Base-by-base conservation (phyloP, 371 early-diverging fungal genomes). In the Apophysomyces sp. region DNA sequence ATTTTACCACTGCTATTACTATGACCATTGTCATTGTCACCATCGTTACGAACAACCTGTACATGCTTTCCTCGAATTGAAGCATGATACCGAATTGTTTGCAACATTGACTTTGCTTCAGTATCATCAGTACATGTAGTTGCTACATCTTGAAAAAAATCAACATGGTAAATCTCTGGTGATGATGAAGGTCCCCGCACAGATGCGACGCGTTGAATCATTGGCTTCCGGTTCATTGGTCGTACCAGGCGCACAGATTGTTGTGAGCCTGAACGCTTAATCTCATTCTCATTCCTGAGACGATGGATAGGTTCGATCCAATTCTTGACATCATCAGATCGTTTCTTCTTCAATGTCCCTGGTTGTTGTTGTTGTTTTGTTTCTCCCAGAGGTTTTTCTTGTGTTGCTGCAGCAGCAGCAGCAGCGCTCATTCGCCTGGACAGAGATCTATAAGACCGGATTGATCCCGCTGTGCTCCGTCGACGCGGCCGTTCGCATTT, bases 251-350 rank as follows among this genome's bases (percentile, higher is more conserved):
- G 58, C 4, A 54, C 56, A 27, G 53, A n/a, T 9, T 36, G 61
- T 21, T 44, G 68, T 54, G 49, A 34, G 13, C 11, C 13, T 2
- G 34, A 34, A 34, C 34, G 34, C 11, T 44, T 44, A 7, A 8
- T 44, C 6, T 44, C 49, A 21, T 21, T 44, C 18, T 44, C 7
- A 21, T 21, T n/a, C 3, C 18, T n/a, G 4, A 44, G 1, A 44
- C 26, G 49, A 7, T 44, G 49, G 24, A 21, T 21, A 6, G 49
- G 49, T 30, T 61, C 61, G 15, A 78, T 78, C 79, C 79, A 78
- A 39, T 73, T 69, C 8, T 76, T 66, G 5, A 76, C 76, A 54
- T 78, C 79, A 44, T 73, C 74, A 27, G 76, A 78, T 18, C 80
- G 67, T 60, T 68, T 77, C 52, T 74, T 77, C 52, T 66, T 69